A percentile compares a stretch with the other conserved stretches of the same genome.
Conservation (phyloP, 352 stramenopile genomes). For the Blastocystis sp. region DNA sequence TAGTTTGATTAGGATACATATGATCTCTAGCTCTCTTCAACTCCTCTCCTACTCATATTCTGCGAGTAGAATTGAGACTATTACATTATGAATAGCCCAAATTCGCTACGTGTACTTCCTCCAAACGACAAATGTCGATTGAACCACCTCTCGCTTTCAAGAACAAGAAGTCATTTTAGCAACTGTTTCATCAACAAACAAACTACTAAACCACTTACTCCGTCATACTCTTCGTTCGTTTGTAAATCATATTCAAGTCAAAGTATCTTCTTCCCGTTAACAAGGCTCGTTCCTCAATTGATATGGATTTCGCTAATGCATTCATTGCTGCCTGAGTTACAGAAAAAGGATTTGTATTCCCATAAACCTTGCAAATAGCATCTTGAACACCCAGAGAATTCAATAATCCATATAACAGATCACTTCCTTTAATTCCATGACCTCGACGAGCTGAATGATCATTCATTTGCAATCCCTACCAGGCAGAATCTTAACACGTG, state of each 20-base stretch:
- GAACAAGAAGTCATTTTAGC: background rate
- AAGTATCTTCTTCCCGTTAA: conserved; percentile 19
- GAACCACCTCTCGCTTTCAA: background rate
- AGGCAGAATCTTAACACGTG: conserved; percentile 41
- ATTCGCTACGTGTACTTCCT: background rate
- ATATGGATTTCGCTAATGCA: conserved; percentile 13
- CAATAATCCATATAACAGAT: conserved; percentile 33
- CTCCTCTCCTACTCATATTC: background rate
- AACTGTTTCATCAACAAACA: background rate
- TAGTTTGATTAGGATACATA: background rate
- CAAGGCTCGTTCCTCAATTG: conserved; percentile 20
- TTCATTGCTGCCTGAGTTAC: conserved; percentile 46
- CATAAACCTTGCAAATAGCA: conserved; percentile 50
- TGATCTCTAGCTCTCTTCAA: background rate
- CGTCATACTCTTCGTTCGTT: background rate
- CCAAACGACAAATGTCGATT: background rate
- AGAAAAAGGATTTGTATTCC: conserved; percentile 54
- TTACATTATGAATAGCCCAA: background rate
- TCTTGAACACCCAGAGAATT: conserved; percentile 35
- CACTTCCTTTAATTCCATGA: conserved; percentile 54
- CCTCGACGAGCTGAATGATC: conserved; percentile 7
- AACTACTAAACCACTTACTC: background rate
- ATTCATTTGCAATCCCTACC: background rate
- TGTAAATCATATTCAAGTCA: conserved; percentile 52
- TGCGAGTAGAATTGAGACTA: background rate